Evolutionary conservation across 352 stramenopile species (phyloP).

Genomic region (Globisporangium canariense): DNA sequence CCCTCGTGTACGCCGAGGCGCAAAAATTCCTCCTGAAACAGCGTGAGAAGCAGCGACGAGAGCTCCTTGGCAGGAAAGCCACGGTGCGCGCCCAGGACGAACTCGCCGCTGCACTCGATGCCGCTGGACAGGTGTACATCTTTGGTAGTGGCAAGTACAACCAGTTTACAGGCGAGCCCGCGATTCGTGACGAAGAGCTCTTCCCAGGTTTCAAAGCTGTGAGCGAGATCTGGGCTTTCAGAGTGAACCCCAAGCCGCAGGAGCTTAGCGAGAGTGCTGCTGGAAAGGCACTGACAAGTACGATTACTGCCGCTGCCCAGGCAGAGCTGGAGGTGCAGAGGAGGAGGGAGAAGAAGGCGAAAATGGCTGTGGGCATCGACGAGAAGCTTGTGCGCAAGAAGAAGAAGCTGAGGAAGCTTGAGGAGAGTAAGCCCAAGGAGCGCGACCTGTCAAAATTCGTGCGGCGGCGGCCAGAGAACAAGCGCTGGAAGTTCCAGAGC

Average conservation of each 20-base stretch:
- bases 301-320: background rate
- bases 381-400: conserved; percentile 10
- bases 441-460: conserved; percentile 42
- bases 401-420: conserved; percentile 13
- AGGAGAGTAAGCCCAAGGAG: conserved; percentile 9
- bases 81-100: conserved; percentile 77
- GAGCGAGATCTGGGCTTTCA: conserved; percentile 57
- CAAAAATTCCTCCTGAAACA: conserved; percentile 73
- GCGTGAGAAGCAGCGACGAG: conserved; percentile 56
- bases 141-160: conserved; percentile 81
- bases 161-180: conserved; percentile 73
- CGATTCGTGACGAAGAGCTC: conserved; percentile 45
- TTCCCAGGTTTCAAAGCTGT: conserved; percentile 66
- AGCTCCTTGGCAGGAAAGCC: conserved; percentile 45
- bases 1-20: conserved; percentile 73
- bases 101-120: conserved; percentile 83
- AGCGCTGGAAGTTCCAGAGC: conserved; percentile 61
- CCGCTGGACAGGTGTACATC: conserved; percentile 91
- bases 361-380: conserved; percentile 2
- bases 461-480: conserved; percentile 57
- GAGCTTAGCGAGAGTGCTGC: background rate
- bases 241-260: conserved; percentile 25
- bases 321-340: background rate
- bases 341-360: conserved; percentile 5
- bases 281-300: background rate